A percentile compares a stretch with the other conserved stretches of the same genome.
phyloP scores from a whole-genome alignment of 257 asterid species.

The Gentiana dahurica region DNA sequence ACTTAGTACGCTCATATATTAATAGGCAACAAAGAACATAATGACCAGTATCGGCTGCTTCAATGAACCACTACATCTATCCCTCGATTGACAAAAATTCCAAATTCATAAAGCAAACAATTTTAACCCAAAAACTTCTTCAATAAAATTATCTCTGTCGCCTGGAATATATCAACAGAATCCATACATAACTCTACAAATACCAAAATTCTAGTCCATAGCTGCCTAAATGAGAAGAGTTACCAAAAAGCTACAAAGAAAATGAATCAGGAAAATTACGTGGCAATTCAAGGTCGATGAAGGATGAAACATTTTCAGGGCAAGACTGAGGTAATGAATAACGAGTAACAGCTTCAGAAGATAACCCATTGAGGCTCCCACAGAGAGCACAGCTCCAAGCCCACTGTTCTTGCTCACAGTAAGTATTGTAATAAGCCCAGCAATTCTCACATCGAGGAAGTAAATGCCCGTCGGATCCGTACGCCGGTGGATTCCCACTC shows the following conservation, averaged over 20 bases:
- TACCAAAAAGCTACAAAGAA: neutral
- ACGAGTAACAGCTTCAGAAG: conserved; percentile 50
- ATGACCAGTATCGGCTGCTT: too few species aligned
- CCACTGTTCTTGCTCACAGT: conserved; percentile 96
- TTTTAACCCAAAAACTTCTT: too few species aligned
- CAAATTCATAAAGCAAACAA: too few species aligned
- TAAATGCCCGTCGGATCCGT: conserved; percentile 78
- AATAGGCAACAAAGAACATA: too few species aligned
- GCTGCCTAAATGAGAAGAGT: neutral
- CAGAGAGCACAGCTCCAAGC: conserved; percentile 88
- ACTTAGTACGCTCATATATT: too few species aligned
- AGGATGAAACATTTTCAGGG: conserved; percentile 73
- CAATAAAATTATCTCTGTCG: too few species aligned
- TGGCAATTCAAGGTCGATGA: conserved; percentile 83
- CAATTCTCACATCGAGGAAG: conserved; percentile 95
- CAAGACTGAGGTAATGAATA: conserved; percentile 71
- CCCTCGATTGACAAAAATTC: too few species aligned
- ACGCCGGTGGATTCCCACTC: conserved; percentile 66
- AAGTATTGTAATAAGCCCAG: conserved; percentile 86
- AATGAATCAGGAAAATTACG: conserved; percentile 22
- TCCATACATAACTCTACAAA: too few species aligned
- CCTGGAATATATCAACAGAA: too few species aligned
- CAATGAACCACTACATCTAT: too few species aligned
- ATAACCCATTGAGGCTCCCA: conserved; percentile 81
- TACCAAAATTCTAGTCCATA: neutral